These are phyloP conservation scores for Solanum paucissectum DNA, from an alignment of 257 asterid genomes.

Conservation along the genomic window DNA sequence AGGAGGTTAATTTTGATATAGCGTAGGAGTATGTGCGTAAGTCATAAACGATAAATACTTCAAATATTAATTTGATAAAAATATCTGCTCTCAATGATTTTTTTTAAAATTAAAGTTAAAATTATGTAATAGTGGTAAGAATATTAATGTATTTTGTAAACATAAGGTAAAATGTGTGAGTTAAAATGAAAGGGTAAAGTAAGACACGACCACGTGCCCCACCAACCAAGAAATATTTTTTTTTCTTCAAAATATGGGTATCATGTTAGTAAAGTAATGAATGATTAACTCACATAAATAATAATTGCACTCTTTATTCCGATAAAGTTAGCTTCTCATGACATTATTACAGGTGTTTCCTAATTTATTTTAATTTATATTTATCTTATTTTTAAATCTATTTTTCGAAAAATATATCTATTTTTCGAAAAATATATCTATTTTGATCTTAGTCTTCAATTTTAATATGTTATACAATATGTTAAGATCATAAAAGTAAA, in stretches of 20 bases:
- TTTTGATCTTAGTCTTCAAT: too few species aligned
- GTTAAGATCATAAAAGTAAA: too few species aligned
- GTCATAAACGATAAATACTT: neutral
- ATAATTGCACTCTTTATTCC: neutral
- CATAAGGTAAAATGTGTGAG: neutral
- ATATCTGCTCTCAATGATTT: fast-evolving
- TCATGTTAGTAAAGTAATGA: neutral
- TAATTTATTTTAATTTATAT: neutral
- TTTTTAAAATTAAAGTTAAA: neutral
- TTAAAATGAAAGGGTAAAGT: neutral
- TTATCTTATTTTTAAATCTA: neutral
- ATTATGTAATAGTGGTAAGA: neutral
- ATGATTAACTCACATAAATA: neutral
- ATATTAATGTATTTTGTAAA: neutral
- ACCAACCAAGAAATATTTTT: neutral
- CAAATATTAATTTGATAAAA: neutral
- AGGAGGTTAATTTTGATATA: too few species aligned
- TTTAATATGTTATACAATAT: too few species aligned
- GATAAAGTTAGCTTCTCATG: neutral
- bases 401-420: too few species aligned
- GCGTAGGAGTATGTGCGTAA: neutral
- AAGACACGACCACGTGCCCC: neutral
- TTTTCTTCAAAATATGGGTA: neutral
- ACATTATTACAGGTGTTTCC: neutral
- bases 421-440: too few species aligned